Evolutionary conservation across 106 monocot species (phyloP), one percentile per base, ranked within the genome.

Genomic region (Chionographis japonica): DNA sequence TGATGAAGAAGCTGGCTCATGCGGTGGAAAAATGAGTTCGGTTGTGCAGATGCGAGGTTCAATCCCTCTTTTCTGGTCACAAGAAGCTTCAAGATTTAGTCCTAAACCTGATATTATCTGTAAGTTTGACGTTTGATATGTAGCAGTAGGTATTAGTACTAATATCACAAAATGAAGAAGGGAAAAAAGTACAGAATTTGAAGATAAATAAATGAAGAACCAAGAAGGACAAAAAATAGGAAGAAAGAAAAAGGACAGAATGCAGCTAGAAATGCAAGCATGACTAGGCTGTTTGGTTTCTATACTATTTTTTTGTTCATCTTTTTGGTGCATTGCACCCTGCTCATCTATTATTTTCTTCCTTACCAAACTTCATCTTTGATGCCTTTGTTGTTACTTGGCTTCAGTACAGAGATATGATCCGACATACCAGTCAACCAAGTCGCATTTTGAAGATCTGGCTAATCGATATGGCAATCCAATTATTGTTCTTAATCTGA

Each of bases 31-130:
- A 77, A 98, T 98, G 98, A 98, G 92, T 72, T 89, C 98, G 14
- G 87, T 88, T 15, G 93, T 93, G 42, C 98, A 98, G 71, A 91
- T 98, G 93, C 72, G 98, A 59, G 98, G 98, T 56, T 98, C 97
- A 57, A 98, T 98, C 41, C 97, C 97, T n/a, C 84, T 98, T 61
- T 93, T 98, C 71, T 98, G 97, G 97, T 98, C 97, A 27, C 97
- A 98, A 39, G 98, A 98, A 81, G 85, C 97, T 76, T 90, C 93
- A 68, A 82, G 93, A 74, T 83, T 98, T 76, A 98, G 98, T 77
- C 98, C 98, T 65, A 98, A 98, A 77, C 98, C 98, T 68, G 98
- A 98, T 80, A 98, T 98, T 60, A 83, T 98, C 64, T 77, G 98
- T 93, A 85, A 74, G 80, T 81, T 39, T 17, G 0, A 61, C 4